Base-by-base conservation (phyloP, 1,284 basidiomycete genomes). In the Tylopilus microsporus region DNA sequence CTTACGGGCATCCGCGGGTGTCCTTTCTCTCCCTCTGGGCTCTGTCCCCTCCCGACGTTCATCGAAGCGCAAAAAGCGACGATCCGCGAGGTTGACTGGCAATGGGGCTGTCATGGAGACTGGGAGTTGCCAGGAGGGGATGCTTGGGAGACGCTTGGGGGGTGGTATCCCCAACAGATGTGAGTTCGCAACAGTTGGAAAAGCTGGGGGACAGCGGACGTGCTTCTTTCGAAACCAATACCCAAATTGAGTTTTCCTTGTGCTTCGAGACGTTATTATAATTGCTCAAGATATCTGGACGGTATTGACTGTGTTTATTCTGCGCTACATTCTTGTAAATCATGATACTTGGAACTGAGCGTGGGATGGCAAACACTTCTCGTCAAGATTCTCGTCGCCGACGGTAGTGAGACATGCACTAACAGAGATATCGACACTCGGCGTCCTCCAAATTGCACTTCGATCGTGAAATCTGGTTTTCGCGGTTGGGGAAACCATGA, bases 11-110 rank as follows among this genome's bases (percentile, higher is more conserved):
- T 92, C 66, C 76, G 78, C 25, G 89, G 88, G 2, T 94, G 92
- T 65, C 83, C 87, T 1, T 72, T 82, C 64, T 73, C 71, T 10
- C 76, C 80, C 49, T 84, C 94, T 60, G 94, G 13, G 13, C 81
- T 95, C 71, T 98, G 94, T 65, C 78, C 88, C 1, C 76, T 95
- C 8, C 76, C 83, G 48, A 83, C 81, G 5, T 95, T 97, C 70
- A 81, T 94, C 39, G 76, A 73, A 2, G 86, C 56, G 11, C 50
- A 59, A 18, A 37, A 53, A n/a, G n/a, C 15, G 74, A 83, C 84
- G 48, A 82, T 91, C 25, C 50, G 68, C 41, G 76, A 83, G 66
- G 88, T 87, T 49, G 87, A 93, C 32, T 53, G 46, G 85, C 71
- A 77, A 16, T 89, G 85, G 75, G 87, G 81, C 50, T 94, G 92